Percentiles rank a stretch among this genome's conserved stretches.
These are phyloP conservation scores for Davidsoniella australis DNA, from an alignment of 2,329 filamentous ascomycete genomes.

Conservation along the genomic window DNA sequence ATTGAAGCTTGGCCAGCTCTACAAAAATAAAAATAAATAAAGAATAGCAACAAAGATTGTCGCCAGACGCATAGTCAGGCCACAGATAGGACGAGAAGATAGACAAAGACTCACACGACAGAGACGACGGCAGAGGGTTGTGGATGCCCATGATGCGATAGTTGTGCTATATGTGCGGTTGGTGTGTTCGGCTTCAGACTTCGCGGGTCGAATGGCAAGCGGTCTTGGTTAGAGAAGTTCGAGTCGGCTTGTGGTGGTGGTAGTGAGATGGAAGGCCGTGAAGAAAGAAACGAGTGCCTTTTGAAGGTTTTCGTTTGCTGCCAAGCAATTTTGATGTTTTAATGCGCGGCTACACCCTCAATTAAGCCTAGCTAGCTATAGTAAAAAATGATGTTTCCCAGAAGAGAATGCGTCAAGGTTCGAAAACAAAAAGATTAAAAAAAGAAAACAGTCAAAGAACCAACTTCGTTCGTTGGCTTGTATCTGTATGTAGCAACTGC, in stretches of 20 bases:
- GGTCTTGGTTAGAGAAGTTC: too few relatives aligned
- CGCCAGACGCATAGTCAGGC: not conserved
- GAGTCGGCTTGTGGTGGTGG: too few relatives aligned
- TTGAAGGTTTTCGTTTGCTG: not conserved
- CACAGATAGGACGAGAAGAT: not conserved
- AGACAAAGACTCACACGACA: constrained; percentile 41
- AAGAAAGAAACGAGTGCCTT: not conserved
- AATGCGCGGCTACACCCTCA: not conserved
- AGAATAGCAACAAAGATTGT: not conserved
- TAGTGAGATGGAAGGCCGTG: not conserved
- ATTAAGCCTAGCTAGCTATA: too few relatives aligned
- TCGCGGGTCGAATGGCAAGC: too few relatives aligned
- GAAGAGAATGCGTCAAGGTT: too few relatives aligned
- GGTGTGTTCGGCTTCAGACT: too few relatives aligned
- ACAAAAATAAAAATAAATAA: not conserved
- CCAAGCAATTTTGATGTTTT: not conserved
- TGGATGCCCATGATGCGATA: constrained; percentile 40
- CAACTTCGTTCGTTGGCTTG: too few relatives aligned
- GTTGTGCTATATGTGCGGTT: not conserved
- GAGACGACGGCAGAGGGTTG: constrained; percentile 48
- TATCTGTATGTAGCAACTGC: too few relatives aligned
- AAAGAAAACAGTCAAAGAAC: too few relatives aligned
- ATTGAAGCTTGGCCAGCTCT: not conserved
- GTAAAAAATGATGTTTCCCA: too few relatives aligned
- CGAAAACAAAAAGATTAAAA: too few relatives aligned